These are phyloP conservation scores for Cylindricascospora bacillispora DNA, from an alignment of 1,139 yeast genomes.

Conservation along the genomic window DNA sequence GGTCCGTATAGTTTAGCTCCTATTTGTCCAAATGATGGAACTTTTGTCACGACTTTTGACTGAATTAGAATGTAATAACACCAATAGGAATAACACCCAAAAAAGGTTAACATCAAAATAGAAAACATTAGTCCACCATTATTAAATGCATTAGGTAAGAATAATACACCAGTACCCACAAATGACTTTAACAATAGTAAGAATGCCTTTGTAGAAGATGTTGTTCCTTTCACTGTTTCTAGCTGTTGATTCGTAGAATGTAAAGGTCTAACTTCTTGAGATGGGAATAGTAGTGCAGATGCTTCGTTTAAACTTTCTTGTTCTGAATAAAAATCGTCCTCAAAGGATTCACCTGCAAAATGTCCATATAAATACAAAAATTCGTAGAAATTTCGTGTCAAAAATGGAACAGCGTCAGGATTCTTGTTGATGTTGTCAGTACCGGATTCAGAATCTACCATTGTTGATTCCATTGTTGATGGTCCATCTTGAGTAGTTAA, in stretches of 20 bases:
- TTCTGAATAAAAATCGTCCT: slow-evolving; percentile 50
- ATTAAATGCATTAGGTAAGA: slow-evolving; percentile 58
- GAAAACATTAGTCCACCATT: slow-evolving; percentile 63
- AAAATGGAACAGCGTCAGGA: slow-evolving; percentile 30
- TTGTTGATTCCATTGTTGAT: neutral
- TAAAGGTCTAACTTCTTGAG: slow-evolving; percentile 3
- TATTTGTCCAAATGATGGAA: slow-evolving; percentile 66
- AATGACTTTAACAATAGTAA: slow-evolving; percentile 57
- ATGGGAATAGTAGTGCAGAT: slow-evolving; percentile 5
- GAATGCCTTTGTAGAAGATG: slow-evolving; percentile 55
- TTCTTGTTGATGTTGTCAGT: slow-evolving; percentile 7
- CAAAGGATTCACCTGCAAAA: slow-evolving; percentile 72
- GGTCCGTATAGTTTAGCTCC: slow-evolving; percentile 52
- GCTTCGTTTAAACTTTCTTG: slow-evolving; percentile 27
- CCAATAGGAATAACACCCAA: slow-evolving; percentile 56
- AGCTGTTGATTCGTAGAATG: slow-evolving; percentile 8
- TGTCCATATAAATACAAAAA: slow-evolving; percentile 67
- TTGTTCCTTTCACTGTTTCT: slow-evolving; percentile 36
- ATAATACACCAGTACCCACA: slow-evolving; percentile 70
- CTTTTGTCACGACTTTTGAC: slow-evolving; percentile 43
- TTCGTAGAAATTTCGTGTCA: slow-evolving; percentile 61
- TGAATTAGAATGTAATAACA: slow-evolving; percentile 53
- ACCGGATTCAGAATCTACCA: neutral
- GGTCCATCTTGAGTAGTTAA: slow-evolving; percentile 4
- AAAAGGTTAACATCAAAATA: slow-evolving; percentile 36